These are phyloP conservation scores for Chlorella vulgaris DNA, from an alignment of 139 green algal genomes.

Conservation along the genomic window DNA sequence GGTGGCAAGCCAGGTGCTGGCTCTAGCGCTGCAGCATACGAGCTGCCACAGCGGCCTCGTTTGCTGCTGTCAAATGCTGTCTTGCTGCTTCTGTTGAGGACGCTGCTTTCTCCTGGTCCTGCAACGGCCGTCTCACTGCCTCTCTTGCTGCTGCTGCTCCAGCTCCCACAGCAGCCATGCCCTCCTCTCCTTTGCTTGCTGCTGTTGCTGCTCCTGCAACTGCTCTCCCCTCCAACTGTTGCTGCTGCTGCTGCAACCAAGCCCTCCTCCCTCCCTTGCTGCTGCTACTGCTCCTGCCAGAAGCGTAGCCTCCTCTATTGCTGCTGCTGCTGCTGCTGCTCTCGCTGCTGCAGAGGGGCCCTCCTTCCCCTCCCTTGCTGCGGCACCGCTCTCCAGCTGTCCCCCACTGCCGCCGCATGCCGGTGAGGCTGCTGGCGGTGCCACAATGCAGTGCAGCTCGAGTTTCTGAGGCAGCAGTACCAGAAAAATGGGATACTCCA, in stretches of 20 bases:
- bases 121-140: no score
- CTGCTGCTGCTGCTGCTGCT: not conserved
- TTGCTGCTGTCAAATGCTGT: not conserved
- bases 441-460: not conserved
- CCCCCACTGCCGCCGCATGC: not conserved
- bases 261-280: no score
- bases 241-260: no score
- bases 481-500: slow-evolving; percentile 42
- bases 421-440: not conserved
- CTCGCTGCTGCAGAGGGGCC: not conserved
- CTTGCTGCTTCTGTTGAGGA: not conserved
- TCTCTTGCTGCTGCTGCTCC: not conserved
- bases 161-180: no score
- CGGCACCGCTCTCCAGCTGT: not conserved
- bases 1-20: not conserved
- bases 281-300: no score
- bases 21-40: not conserved
- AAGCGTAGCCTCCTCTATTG: no score
- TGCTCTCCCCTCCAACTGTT: no score
- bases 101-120: no score
- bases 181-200: no score
- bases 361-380: not conserved
- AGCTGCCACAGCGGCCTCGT: not conserved
- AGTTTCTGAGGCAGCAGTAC: slow-evolving; percentile 36
- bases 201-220: no score